Percentiles rank a stretch among this genome's conserved stretches.
Evolutionary conservation across 2,329 filamentous ascomycete species (phyloP).

Genomic region (Aspergillus hiratsukae): DNA sequence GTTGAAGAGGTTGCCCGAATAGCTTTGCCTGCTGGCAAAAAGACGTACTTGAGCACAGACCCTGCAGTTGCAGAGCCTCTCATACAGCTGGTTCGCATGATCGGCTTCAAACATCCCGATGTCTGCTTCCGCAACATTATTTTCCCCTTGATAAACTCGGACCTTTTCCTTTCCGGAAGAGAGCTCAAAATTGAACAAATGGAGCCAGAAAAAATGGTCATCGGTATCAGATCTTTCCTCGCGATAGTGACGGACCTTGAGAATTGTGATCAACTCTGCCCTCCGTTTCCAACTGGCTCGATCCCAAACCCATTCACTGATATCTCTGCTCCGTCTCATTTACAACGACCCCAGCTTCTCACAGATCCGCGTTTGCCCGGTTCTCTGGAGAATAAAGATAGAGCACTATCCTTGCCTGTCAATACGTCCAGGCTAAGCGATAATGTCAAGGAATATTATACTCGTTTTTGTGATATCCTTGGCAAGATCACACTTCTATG

Average conservation of each 20-base stretch:
- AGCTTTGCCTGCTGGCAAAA: slow-evolving; percentile 74
- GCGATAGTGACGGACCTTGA: slow-evolving; percentile 91
- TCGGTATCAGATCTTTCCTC: slow-evolving; percentile 90
- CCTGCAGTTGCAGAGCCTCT: slow-evolving; percentile 79
- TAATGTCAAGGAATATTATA: slow-evolving; percentile 76
- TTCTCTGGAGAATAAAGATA: slow-evolving; percentile 26
- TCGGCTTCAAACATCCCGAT: slow-evolving; percentile 90
- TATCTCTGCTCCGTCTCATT: slow-evolving; percentile 30
- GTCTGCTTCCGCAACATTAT: slow-evolving; percentile 89
- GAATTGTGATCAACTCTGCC: slow-evolving; percentile 69
- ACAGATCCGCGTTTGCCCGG: slow-evolving; percentile 30
- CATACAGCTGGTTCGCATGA: slow-evolving; percentile 89
- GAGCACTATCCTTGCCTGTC: slow-evolving; percentile 45
- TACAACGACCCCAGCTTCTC: slow-evolving; percentile 35
- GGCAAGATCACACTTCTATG: slow-evolving; percentile 95
- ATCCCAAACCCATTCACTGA: slow-evolving; percentile 35
- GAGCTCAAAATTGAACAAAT: slow-evolving; percentile 86
- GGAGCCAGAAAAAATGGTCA: slow-evolving; percentile 94
- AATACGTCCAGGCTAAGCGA: slow-evolving; percentile 64
- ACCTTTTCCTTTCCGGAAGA: slow-evolving; percentile 71
- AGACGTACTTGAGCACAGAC: slow-evolving; percentile 77
- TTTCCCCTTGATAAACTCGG: slow-evolving; percentile 92
- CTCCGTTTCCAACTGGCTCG: slow-evolving; percentile 73
- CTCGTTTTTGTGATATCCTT: slow-evolving; percentile 87
- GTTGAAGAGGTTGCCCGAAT: slow-evolving; percentile 85